These are phyloP conservation scores for Aspergillus sp. DNA, from an alignment of 2,329 filamentous ascomycete species.

Conservation along the genomic window DNA sequence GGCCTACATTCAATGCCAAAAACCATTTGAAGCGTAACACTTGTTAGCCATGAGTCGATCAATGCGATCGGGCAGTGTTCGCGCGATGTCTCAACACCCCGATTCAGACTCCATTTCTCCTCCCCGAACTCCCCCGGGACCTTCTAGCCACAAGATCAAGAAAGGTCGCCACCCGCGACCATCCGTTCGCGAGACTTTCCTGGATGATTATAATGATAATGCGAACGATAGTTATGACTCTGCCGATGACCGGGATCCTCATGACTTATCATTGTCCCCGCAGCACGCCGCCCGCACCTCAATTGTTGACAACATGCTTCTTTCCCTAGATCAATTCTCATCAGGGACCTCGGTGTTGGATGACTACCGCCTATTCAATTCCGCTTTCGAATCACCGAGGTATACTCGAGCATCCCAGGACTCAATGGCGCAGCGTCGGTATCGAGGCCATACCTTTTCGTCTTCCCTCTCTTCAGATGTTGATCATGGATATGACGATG, in stretches of 20 bases:
- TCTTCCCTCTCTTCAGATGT: constrained; percentile 60
- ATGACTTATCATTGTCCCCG: constrained; percentile 80
- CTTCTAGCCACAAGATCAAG: constrained; percentile 32
- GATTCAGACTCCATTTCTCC: constrained; percentile 33
- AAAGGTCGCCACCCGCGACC: constrained; percentile 29
- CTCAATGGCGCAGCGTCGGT: constrained; percentile 40
- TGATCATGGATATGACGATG: constrained; percentile 44
- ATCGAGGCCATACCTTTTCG: constrained; percentile 60
- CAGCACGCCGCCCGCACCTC: constrained; percentile 80
- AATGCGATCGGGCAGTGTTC: constrained; percentile 18
- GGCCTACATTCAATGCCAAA: constrained; percentile 6
- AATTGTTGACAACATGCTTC: constrained; percentile 91
- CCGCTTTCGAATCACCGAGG: constrained; percentile 41
- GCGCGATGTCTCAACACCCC: constrained; percentile 29
- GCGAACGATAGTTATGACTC: constrained; percentile 36
- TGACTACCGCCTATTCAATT: constrained; percentile 41
- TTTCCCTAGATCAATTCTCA: constrained; percentile 84
- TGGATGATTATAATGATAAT: constrained; percentile 38
- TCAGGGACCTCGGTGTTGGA: constrained; percentile 35
- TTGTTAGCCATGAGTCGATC: constrained; percentile 14
- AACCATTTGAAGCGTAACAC: neutral
- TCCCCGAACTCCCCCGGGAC: constrained; percentile 42
- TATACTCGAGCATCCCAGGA: constrained; percentile 32
- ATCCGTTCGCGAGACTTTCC: constrained; percentile 43
- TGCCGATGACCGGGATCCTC: constrained; percentile 49